Evolutionary conservation across 495 filamentous ascomycete genomes (phyloP).

Genomic region (Xylaria scruposa): DNA sequence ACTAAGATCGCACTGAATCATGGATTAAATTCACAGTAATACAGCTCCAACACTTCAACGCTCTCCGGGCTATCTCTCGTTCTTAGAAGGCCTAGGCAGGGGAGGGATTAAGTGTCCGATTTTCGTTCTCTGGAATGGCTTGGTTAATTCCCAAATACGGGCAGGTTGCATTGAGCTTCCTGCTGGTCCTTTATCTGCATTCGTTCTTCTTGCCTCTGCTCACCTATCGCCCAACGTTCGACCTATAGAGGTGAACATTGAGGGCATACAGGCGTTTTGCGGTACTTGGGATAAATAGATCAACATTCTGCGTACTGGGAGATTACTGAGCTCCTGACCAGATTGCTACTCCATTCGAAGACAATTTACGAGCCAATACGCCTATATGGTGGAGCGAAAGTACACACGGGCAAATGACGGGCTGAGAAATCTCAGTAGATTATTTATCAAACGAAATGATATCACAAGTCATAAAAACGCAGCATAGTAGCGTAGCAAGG

Average conservation of each 20-base stretch:
- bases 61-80: not conserved
- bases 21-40: not conserved
- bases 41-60: not conserved
- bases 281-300: not conserved
- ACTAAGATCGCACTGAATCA: not conserved
- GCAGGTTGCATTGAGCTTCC: not conserved
- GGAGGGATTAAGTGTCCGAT: not conserved
- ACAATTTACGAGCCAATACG: not conserved
- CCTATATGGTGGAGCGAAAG: not conserved
- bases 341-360: not conserved
- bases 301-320: not conserved
- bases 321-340: not conserved
- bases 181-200: not conserved
- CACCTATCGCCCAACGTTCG: not conserved
- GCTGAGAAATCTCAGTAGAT: slow-evolving; percentile 14
- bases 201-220: not conserved
- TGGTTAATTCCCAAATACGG: not conserved
- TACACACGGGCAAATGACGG: not conserved
- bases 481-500: slow-evolving; percentile 29
- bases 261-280: not conserved
- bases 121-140: not conserved
- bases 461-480: slow-evolving; percentile 30
- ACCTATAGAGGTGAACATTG: not conserved
- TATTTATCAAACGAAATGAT: slow-evolving; percentile 26
- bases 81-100: not conserved